These are phyloP conservation scores for Nevesoporus exiguus DNA, from an alignment of 768 basidiomycete genomes.

Conservation along the genomic window DNA sequence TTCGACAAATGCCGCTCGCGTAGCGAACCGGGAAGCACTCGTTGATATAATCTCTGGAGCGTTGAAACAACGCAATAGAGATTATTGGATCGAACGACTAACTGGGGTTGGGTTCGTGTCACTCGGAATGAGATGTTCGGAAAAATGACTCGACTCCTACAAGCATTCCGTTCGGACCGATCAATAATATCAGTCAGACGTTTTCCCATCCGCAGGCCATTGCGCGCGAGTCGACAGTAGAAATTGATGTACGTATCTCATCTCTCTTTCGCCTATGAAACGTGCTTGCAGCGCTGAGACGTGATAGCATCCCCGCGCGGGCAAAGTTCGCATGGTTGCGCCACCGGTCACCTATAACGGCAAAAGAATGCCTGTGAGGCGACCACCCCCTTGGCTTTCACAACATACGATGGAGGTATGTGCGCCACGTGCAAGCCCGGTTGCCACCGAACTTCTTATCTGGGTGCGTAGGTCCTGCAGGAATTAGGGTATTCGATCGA, in stretches of 20 bases:
- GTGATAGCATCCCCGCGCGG: conserved; percentile 65
- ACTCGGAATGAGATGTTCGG: conserved; percentile 5
- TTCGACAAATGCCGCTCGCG: conserved; percentile 69
- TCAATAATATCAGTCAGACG: conserved; percentile 87
- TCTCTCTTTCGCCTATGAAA: no score
- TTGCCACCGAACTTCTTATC: not conserved
- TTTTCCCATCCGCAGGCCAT: conserved; percentile 85
- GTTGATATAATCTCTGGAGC: conserved; percentile 62
- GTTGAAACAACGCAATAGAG: conserved; percentile 54
- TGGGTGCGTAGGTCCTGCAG: conserved; percentile 33
- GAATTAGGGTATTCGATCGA: conserved; percentile 41
- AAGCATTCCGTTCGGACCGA: conserved; percentile 84
- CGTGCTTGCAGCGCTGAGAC: conserved; percentile 12
- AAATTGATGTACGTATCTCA: conserved; percentile 62
- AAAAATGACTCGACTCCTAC: conserved; percentile 8
- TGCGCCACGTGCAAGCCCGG: conserved; percentile 3
- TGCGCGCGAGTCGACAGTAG: conserved; percentile 70
- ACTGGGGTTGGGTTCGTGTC: conserved; percentile 72
- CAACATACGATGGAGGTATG: conserved; percentile 77
- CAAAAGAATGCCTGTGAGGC: conserved; percentile 64
- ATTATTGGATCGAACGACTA: conserved; percentile 73
- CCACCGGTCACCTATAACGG: conserved; percentile 84
- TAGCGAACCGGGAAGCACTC: conserved; percentile 69
- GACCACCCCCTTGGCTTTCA: conserved; percentile 84
- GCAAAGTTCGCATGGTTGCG: conserved; percentile 73